Percentiles rank a stretch among this genome's conserved stretches.
Conservation (phyloP, 768 basidiomycete species). For the Collybiopsis luxurians region DNA sequence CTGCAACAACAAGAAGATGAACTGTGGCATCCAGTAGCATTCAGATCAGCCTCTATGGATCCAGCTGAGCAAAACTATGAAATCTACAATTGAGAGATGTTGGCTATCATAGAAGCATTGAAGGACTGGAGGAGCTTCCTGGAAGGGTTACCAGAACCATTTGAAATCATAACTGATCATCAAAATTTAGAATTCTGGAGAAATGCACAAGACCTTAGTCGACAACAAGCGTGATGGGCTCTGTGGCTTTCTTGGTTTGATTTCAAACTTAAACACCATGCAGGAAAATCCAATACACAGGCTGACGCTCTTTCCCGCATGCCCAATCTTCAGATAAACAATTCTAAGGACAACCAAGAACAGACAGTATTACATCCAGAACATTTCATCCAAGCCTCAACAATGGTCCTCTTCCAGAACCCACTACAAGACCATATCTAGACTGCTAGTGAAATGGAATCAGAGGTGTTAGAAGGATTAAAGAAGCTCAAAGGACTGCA, state of each 20-base stretch:
- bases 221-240: slow-evolving; percentile 34
- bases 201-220: slow-evolving; percentile 23
- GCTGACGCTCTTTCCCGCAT: no score
- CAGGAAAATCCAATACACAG: slow-evolving; percentile 8
- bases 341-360: no score
- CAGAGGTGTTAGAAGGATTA: not conserved
- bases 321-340: no score
- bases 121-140: slow-evolving; percentile 6
- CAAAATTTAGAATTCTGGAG: slow-evolving; percentile 28
- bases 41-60: slow-evolving; percentile 26
- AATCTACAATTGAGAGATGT: slow-evolving; percentile 48
- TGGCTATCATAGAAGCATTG: slow-evolving; percentile 37
- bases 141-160: not conserved
- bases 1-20: slow-evolving; percentile 17
- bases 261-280: slow-evolving; percentile 16
- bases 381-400: no score
- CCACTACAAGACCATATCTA: no score
- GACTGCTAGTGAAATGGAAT: not conserved
- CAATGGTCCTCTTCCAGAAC: no score
- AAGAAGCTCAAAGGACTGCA: not conserved
- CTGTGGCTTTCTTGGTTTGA: slow-evolving; percentile 16
- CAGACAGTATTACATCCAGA: no score
- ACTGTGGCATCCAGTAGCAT: slow-evolving; percentile 36
- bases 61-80: slow-evolving; percentile 43
- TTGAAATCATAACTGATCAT: slow-evolving; percentile 21